Conservation (phyloP, 352 stramenopile species). For the Globisporangium nodosum region DNA sequence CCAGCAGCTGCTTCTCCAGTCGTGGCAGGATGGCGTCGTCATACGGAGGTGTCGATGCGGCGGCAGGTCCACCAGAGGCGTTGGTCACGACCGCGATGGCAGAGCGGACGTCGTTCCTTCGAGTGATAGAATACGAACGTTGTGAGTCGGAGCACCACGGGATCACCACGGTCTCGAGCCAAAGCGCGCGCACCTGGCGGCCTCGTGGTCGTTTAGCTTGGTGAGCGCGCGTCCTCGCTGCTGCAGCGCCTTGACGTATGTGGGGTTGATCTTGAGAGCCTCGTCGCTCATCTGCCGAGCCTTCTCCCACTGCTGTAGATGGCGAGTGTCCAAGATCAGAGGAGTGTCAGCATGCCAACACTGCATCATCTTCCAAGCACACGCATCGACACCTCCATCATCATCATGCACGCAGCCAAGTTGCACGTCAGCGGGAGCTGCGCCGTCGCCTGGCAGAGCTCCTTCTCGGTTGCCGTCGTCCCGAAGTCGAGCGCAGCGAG, state of each 20-base stretch:
- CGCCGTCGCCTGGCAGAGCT: slow-evolving; percentile 32
- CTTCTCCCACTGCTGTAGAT: slow-evolving; percentile 56
- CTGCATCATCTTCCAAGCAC: neutral
- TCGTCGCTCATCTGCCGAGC: slow-evolving; percentile 52
- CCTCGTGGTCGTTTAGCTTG: slow-evolving; percentile 42
- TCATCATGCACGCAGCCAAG: slow-evolving; percentile 66
- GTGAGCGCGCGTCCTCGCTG: slow-evolving; percentile 56
- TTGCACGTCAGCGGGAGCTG: slow-evolving; percentile 81
- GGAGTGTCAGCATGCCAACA: neutral
- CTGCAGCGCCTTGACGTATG: slow-evolving; percentile 46
- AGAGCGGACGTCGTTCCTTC: slow-evolving; percentile 19
- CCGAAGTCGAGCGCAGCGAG: slow-evolving; percentile 68
- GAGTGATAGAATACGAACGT: neutral
- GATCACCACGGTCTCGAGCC: neutral
- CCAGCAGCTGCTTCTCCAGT: slow-evolving; percentile 40
- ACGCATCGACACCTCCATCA: slow-evolving; percentile 36
- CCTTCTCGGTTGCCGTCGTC: slow-evolving; percentile 23
- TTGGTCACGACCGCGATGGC: slow-evolving; percentile 17
- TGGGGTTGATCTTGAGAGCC: slow-evolving; percentile 39
- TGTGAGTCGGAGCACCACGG: neutral
- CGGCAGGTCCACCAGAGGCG: slow-evolving; percentile 5
- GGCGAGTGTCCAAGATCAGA: neutral
- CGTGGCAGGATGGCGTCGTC: slow-evolving; percentile 11
- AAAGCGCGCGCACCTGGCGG: slow-evolving; percentile 37
- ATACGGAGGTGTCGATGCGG: neutral